Evolutionary conservation across 345 rosid genomes (phyloP).

Genomic region (Aegle marmelos): DNA sequence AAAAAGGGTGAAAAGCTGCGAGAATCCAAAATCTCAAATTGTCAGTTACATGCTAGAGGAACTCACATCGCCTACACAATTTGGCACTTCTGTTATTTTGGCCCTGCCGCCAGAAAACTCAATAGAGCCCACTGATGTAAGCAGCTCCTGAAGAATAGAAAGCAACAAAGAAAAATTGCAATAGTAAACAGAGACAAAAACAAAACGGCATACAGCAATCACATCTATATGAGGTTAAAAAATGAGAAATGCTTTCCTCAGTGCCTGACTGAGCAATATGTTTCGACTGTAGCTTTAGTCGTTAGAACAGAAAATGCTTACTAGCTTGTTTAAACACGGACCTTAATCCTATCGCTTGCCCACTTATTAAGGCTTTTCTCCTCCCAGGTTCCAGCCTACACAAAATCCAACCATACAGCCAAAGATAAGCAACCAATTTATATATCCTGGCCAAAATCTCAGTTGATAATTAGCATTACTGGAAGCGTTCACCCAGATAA

Average conservation of each 20-base stretch:
- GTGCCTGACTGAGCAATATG: neutral
- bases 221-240: neutral
- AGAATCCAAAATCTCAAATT: neutral
- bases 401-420: neutral
- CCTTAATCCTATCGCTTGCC: slow-evolving; percentile 84
- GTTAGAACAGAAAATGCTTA: slow-evolving; percentile 3
- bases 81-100: slow-evolving; percentile 64
- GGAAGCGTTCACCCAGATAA: neutral
- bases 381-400: slow-evolving; percentile 98
- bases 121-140: slow-evolving; percentile 56
- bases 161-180: neutral
- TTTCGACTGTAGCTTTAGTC: neutral
- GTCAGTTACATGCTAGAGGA: neutral
- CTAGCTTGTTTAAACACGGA: slow-evolving; percentile 15
- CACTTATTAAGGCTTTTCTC: slow-evolving; percentile 84
- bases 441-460: neutral
- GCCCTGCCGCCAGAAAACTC: slow-evolving; percentile 73
- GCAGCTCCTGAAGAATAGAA: slow-evolving; percentile 52
- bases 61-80: slow-evolving; percentile 86
- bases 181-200: neutral
- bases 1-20: neutral
- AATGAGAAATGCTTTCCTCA: neutral
- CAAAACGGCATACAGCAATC: neutral
- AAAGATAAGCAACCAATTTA: neutral
- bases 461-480: neutral